Evolutionary conservation across 495 filamentous ascomycete genomes (phyloP).

Genomic region (Penicillium turbatum): DNA sequence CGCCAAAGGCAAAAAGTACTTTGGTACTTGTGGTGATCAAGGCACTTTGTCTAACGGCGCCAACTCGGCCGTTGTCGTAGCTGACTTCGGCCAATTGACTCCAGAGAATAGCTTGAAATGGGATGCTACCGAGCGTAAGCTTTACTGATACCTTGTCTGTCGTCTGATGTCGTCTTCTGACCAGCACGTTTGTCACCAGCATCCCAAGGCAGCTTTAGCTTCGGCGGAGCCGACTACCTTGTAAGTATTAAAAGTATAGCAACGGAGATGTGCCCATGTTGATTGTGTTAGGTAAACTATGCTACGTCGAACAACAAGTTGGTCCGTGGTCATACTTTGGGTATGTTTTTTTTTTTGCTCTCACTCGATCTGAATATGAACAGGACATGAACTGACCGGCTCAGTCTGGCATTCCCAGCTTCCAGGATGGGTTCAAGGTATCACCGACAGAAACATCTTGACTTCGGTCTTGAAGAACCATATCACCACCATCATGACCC

Average conservation of each 20-base stretch:
- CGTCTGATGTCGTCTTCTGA: no score
- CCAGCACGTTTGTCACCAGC: constrained; percentile 11
- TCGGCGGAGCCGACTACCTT: constrained; percentile 39
- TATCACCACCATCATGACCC: constrained; percentile 22
- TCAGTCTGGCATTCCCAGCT: constrained; percentile 52
- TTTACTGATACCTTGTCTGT: no score
- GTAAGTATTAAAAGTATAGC: constrained; percentile 10
- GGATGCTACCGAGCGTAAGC: constrained; percentile 41
- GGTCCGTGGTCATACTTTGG: constrained; percentile 49
- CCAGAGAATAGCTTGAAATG: constrained; percentile 58
- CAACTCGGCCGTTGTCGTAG: constrained; percentile 37
- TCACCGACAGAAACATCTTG: constrained; percentile 43
- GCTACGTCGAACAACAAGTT: constrained; percentile 43
- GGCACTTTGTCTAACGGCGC: constrained; percentile 22
- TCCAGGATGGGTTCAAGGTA: constrained; percentile 44
- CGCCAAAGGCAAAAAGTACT: constrained; percentile 23
- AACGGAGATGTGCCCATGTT: background rate
- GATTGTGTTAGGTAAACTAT: constrained; percentile 36
- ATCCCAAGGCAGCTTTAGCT: constrained; percentile 39
- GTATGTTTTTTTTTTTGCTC: constrained; percentile 12
- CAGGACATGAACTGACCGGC: no score
- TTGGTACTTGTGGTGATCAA: constrained; percentile 27
- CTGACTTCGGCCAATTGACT: constrained; percentile 49
- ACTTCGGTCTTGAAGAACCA: constrained; percentile 36
- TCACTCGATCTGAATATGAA: background rate